These are phyloP conservation scores for Laburnicola sp. DNA, from an alignment of 2,329 filamentous ascomycete genomes.

Conservation along the genomic window DNA sequence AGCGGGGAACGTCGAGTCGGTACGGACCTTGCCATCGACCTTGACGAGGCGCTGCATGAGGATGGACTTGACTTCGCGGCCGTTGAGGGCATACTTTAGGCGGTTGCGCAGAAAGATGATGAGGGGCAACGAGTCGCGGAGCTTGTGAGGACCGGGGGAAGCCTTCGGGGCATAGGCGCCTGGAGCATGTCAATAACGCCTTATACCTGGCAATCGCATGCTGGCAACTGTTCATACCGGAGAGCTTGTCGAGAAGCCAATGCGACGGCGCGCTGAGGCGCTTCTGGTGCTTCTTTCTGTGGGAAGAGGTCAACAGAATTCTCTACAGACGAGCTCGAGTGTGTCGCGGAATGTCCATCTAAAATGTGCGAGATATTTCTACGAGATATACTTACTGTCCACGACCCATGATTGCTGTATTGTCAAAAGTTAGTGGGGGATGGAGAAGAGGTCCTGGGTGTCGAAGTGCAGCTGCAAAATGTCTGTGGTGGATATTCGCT, in stretches of 20 bases:
- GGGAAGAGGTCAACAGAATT: constrained; percentile 23
- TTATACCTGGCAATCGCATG: constrained; percentile 27
- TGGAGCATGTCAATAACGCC: constrained; percentile 43
- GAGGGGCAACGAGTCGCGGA: constrained; percentile 96
- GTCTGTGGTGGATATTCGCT: not conserved
- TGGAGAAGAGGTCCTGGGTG: constrained; percentile 38
- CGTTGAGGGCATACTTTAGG: constrained; percentile 99
- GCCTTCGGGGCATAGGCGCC: constrained; percentile 65
- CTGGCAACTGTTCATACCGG: constrained; percentile 66
- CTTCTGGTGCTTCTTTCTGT: constrained; percentile 99
- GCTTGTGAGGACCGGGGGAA: constrained; percentile 94
- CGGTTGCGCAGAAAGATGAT: constrained; percentile 82
- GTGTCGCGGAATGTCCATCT: not conserved
- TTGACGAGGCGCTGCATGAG: constrained; percentile 99
- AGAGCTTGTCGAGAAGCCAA: constrained; percentile 99
- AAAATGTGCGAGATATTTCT: not conserved
- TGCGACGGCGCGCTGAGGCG: constrained; percentile 97
- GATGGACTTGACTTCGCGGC: constrained; percentile 95
- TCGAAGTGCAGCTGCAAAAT: no score
- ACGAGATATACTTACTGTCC: constrained; percentile 58
- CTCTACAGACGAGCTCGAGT: not conserved
- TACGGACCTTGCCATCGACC: constrained; percentile 99
- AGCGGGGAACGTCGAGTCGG: constrained; percentile 94
- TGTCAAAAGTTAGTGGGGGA: constrained; percentile 43
- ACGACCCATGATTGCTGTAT: constrained; percentile 63